Conservation (phyloP, 805 yeast genomes). For the Metschnikowia cerradonensis region DNA sequence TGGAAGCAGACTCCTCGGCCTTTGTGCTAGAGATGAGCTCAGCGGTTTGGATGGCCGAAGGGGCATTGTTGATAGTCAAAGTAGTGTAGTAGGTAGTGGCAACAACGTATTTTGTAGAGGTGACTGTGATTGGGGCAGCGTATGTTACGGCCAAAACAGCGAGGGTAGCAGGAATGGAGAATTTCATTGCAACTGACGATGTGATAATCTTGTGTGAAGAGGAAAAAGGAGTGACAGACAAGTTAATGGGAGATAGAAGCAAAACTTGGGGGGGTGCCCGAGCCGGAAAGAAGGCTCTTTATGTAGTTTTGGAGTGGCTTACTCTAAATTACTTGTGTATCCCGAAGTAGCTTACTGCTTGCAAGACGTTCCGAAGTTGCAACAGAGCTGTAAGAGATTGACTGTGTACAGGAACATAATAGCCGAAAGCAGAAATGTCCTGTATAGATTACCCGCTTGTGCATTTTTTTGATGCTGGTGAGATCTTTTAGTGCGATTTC, state of each 20-base stretch:
- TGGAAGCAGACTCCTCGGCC: not conserved
- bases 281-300: not conserved
- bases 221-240: not conserved
- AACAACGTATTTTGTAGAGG: conserved; percentile 9
- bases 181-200: conserved; percentile 5
- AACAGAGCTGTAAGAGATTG: not conserved
- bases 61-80: conserved; percentile 7
- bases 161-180: conserved; percentile 6
- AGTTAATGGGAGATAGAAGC: not conserved
- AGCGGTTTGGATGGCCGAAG: conserved; percentile 7
- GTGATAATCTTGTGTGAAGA: not conserved
- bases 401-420: not conserved
- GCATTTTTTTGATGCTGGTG: conserved; percentile 1
- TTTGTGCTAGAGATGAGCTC: not conserved
- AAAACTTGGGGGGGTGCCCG: not conserved
- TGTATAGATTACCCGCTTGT: not conserved
- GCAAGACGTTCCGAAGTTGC: conserved; percentile 1
- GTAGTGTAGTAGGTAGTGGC: conserved; percentile 12
- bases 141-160: conserved; percentile 7
- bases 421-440: not conserved
- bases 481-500: not conserved
- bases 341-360: not conserved
- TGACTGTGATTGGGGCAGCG: conserved; percentile 13
- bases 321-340: not conserved
- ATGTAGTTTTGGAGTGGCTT: not conserved